Evolutionary conservation across 257 asterid species (phyloP).

Genomic region (Hygrophila difformis): DNA sequence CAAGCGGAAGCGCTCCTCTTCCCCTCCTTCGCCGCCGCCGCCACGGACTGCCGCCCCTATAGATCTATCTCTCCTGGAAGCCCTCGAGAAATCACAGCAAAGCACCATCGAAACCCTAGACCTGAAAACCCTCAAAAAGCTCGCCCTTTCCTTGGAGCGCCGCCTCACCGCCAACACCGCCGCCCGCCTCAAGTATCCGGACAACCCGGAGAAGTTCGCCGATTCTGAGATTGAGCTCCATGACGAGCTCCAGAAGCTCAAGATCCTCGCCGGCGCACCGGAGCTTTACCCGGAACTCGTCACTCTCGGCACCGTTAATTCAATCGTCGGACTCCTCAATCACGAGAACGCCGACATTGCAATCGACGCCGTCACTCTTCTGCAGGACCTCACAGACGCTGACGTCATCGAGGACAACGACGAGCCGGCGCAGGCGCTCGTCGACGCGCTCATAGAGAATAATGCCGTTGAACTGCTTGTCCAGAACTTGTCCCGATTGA

Average conservation of each 20-base stretch:
- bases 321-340: conserved; percentile 62
- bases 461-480: conserved; percentile 77
- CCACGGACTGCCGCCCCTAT: conserved; percentile 19
- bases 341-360: conserved; percentile 85
- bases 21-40: conserved; percentile 17
- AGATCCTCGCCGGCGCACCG: conserved; percentile 85
- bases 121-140: conserved; percentile 75
- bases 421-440: conserved; percentile 68
- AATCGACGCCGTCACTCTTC: conserved; percentile 65
- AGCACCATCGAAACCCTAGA: conserved; percentile 72
- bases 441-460: conserved; percentile 77
- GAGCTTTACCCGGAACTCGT: conserved; percentile 93
- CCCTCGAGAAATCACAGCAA: conserved; percentile 74
- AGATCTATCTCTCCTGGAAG: conserved; percentile 86
- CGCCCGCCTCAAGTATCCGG: conserved; percentile 88
- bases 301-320: conserved; percentile 62
- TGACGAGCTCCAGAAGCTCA: conserved; percentile 90
- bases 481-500: conserved; percentile 62
- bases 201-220: conserved; percentile 90
- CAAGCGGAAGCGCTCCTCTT: conserved; percentile 59
- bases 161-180: conserved; percentile 90
- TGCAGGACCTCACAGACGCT: conserved; percentile 93
- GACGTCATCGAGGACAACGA: conserved; percentile 86
- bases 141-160: conserved; percentile 81
- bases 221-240: conserved; percentile 94